These are phyloP conservation scores for Pythium dissimile DNA, from an alignment of 352 stramenopile genomes.

Conservation along the genomic window DNA sequence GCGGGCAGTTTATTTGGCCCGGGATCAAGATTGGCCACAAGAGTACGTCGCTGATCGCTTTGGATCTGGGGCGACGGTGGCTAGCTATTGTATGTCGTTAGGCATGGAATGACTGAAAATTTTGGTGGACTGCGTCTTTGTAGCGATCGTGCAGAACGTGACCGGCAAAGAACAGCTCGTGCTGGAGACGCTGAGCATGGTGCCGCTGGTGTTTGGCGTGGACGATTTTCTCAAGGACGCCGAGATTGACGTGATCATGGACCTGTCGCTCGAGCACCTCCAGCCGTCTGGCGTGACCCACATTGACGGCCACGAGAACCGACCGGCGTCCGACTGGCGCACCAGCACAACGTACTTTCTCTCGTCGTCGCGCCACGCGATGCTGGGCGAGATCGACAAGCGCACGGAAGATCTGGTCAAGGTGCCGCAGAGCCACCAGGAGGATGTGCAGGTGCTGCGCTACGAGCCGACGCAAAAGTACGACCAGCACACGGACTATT, in stretches of 20 bases:
- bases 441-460: slow-evolving; percentile 69
- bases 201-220: slow-evolving; percentile 61
- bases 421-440: slow-evolving; percentile 57
- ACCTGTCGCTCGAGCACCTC: slow-evolving; percentile 62
- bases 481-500: slow-evolving; percentile 77
- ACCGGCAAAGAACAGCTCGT: slow-evolving; percentile 27
- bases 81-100: not conserved
- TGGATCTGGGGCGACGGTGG: no score
- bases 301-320: slow-evolving; percentile 61
- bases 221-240: slow-evolving; percentile 74
- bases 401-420: slow-evolving; percentile 64
- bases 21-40: slow-evolving; percentile 63
- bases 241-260: slow-evolving; percentile 71
- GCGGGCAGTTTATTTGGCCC: slow-evolving; percentile 74
- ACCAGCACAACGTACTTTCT: slow-evolving; percentile 80
- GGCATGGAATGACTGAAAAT: not conserved
- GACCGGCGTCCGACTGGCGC: slow-evolving; percentile 62
- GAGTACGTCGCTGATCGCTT: slow-evolving; percentile 25
- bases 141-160: slow-evolving; percentile 22
- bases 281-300: slow-evolving; percentile 56
- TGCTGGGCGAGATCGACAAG: slow-evolving; percentile 56
- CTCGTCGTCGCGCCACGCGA: slow-evolving; percentile 36
- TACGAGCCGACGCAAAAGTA: slow-evolving; percentile 81
- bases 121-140: not conserved
- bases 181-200: slow-evolving; percentile 34